phyloP scores from a whole-genome alignment of 257 asterid species.

The Solanum lignicaule region DNA sequence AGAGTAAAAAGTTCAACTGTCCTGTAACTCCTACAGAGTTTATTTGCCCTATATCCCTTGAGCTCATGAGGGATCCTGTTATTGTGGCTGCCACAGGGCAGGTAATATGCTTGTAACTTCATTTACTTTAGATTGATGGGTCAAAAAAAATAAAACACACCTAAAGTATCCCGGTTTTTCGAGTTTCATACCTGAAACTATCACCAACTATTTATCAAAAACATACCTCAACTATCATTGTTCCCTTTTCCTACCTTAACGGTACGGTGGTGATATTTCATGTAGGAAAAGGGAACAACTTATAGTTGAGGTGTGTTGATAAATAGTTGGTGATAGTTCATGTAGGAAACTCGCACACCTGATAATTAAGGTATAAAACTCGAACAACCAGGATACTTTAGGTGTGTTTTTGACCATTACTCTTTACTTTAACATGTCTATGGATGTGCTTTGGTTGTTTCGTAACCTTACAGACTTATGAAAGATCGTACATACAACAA shows the following conservation, averaged over 20 bases:
- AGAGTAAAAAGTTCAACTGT: constrained; percentile 51
- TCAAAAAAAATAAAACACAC: background rate
- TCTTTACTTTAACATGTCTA: background rate
- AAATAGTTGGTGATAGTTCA: background rate
- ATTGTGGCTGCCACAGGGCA: constrained; percentile 73
- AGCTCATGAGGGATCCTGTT: constrained; percentile 94
- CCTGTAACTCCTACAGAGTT: constrained; percentile 69
- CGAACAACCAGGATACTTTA: background rate
- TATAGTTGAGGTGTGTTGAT: background rate
- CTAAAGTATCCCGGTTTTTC: background rate
- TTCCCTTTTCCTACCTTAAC: background rate
- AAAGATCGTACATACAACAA: constrained; percentile 82
- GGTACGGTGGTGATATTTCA: background rate
- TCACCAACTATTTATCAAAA: background rate
- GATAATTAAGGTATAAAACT: background rate
- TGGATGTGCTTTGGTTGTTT: background rate
- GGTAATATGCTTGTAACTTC: constrained; percentile 7
- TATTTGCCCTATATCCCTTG: constrained; percentile 93
- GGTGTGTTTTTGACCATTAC: background rate
- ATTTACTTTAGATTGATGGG: background rate
- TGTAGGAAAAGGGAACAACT: background rate
- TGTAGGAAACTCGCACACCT: background rate
- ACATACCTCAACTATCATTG: background rate
- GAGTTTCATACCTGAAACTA: background rate
- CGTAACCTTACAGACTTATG: constrained; percentile 63